Percentiles rank a stretch among this genome's conserved stretches.
Evolutionary conservation across 441 rosid genomes (phyloP).

Genomic region (Pelargonium australe): DNA sequence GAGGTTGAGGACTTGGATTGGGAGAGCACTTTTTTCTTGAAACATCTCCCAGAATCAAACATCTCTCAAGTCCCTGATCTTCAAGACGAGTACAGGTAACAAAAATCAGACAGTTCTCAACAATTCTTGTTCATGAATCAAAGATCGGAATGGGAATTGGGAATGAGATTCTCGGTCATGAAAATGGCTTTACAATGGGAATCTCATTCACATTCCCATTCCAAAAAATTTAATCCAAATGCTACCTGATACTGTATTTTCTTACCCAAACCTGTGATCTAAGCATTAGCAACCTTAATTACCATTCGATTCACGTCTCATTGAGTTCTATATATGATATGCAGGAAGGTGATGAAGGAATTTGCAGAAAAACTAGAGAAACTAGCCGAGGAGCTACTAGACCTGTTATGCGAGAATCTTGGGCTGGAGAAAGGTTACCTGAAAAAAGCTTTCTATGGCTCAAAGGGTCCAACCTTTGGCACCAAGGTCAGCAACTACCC

Average conservation of each 20-base stretch:
- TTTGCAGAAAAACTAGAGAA: slow-evolving; percentile 64
- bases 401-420: slow-evolving; percentile 76
- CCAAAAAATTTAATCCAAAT: not conserved
- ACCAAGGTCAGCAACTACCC: slow-evolving; percentile 94
- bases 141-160: too few species aligned
- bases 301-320: too few species aligned
- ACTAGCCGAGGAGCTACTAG: slow-evolving; percentile 73
- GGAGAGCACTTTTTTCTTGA: slow-evolving; percentile 75
- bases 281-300: too few species aligned
- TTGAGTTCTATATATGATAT: not conserved
- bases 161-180: too few species aligned
- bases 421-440: slow-evolving; percentile 79
- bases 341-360: slow-evolving; percentile 64
- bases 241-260: too few species aligned
- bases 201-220: not conserved
- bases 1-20: slow-evolving; percentile 81
- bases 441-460: slow-evolving; percentile 57
- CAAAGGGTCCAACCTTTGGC: slow-evolving; percentile 69
- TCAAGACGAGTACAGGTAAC: slow-evolving; percentile 59
- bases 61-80: slow-evolving; percentile 65
- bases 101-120: not conserved
- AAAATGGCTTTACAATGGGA: too few species aligned
- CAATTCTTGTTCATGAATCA: not conserved
- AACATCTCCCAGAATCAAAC: slow-evolving; percentile 72
- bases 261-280: too few species aligned